Evolutionary conservation across 495 filamentous ascomycete species (phyloP).

Genomic region (Neurospora sublineolata): DNA sequence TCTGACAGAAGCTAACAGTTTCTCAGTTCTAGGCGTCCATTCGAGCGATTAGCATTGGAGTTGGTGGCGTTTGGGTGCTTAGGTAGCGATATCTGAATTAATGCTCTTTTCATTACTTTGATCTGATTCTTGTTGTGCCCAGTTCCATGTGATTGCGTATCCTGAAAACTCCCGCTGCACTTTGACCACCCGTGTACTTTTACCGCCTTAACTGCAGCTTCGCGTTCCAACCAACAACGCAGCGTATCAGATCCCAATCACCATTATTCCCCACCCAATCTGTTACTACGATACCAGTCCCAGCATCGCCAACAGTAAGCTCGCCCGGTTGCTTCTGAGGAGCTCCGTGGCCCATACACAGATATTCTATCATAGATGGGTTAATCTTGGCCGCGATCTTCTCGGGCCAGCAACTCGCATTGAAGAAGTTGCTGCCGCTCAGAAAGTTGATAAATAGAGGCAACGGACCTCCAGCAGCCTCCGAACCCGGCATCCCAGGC

Average conservation of each 20-base stretch:
- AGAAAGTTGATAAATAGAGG: slow-evolving; percentile 89
- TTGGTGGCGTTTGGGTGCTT: background rate
- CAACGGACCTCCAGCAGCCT: slow-evolving; percentile 19
- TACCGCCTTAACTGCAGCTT: slow-evolving; percentile 45
- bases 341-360: slow-evolving; percentile 57
- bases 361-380: slow-evolving; percentile 69
- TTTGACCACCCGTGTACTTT: background rate
- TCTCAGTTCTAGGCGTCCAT: slow-evolving; percentile 1
- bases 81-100: background rate
- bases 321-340: slow-evolving; percentile 31
- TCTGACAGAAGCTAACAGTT: background rate
- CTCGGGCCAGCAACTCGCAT: slow-evolving; percentile 82
- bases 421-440: slow-evolving; percentile 88
- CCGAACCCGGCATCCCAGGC: background rate
- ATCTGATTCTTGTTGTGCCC: background rate
- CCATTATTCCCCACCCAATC: slow-evolving; percentile 86
- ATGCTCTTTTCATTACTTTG: background rate
- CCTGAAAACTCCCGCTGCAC: background rate
- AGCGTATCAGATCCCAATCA: slow-evolving; percentile 87
- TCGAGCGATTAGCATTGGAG: background rate
- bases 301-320: slow-evolving; percentile 53
- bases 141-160: background rate
- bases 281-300: slow-evolving; percentile 83
- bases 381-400: slow-evolving; percentile 86
- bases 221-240: slow-evolving; percentile 85